phyloP scores from a whole-genome alignment of 1,139 yeast species.

The Blastobotrys arbuscula region DNA sequence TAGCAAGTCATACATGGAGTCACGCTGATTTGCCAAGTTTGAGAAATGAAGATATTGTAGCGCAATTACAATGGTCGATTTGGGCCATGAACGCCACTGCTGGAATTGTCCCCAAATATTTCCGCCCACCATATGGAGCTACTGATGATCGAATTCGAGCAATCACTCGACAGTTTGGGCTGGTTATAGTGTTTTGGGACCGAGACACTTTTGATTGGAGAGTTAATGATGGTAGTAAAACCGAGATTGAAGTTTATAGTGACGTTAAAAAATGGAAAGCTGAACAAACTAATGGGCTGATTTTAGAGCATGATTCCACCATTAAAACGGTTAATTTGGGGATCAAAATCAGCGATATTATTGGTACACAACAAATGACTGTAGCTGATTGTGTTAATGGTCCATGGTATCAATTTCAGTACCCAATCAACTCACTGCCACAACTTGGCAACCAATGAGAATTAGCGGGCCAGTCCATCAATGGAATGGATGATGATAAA shows the following conservation, averaged over 20 bases:
- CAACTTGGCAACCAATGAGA: conserved; percentile 1
- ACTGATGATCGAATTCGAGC: conserved; percentile 78
- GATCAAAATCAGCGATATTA: conserved; percentile 46
- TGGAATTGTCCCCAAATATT: conserved; percentile 84
- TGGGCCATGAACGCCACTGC: conserved; percentile 99
- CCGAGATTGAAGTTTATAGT: conserved; percentile 46
- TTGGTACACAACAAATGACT: conserved; percentile 59
- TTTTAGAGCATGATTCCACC: conserved; percentile 80
- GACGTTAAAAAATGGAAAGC: conserved; percentile 52
- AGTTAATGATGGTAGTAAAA: conserved; percentile 40
- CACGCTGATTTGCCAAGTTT: conserved; percentile 78
- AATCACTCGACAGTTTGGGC: conserved; percentile 76
- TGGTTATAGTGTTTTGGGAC: conserved; percentile 89
- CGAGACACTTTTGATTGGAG: conserved; percentile 91
- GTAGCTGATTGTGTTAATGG: conserved; percentile 84
- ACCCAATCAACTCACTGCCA: background rate
- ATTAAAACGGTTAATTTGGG: conserved; percentile 65
- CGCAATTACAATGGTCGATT: conserved; percentile 89
- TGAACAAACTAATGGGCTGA: conserved; percentile 50
- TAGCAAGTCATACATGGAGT: conserved; percentile 92
- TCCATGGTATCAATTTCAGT: conserved; percentile 28
- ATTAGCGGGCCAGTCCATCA: conserved; percentile 10
- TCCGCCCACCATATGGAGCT: conserved; percentile 96
- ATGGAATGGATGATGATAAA: too few species aligned
- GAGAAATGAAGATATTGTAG: conserved; percentile 71